Evolutionary conservation across 179 eudicot genomes (phyloP).

Genomic region (Camellia oleifera): DNA sequence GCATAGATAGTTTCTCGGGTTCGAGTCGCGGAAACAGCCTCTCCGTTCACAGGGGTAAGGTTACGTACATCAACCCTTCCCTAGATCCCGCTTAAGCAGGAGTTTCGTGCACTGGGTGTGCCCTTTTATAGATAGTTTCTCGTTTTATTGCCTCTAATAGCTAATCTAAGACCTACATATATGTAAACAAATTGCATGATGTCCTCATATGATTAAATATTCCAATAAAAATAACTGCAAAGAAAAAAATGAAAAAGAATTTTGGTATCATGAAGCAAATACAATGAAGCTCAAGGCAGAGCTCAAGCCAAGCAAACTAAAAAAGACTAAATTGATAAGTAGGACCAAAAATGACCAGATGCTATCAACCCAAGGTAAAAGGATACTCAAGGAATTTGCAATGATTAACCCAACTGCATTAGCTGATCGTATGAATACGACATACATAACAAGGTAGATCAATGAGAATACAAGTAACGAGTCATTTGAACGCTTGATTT

Average conservation of each 20-base stretch:
- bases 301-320: not conserved
- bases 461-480: constrained; percentile 71
- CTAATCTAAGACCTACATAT: no score
- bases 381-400: constrained; percentile 95
- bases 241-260: not conserved
- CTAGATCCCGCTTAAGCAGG: no score
- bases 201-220: not conserved
- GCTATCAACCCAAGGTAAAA: constrained; percentile 17
- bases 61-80: no score
- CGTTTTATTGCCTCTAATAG: no score
- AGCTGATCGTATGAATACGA: constrained; percentile 69
- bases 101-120: no score
- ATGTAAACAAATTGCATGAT: not conserved
- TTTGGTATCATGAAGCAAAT: not conserved
- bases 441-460: constrained; percentile 65
- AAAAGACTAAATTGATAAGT: not conserved
- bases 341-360: not conserved
- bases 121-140: no score
- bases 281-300: not conserved
- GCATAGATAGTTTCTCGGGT: not conserved
- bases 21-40: no score
- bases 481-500: constrained; percentile 78
- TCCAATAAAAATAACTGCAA: constrained; percentile 3
- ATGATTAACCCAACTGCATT: constrained; percentile 83
- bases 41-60: no score